Percentiles rank a stretch among this genome's conserved stretches.
These are phyloP conservation scores for Mortierella sp. DNA, from an alignment of 371 early-diverging fungal genomes.

Conservation along the genomic window DNA sequence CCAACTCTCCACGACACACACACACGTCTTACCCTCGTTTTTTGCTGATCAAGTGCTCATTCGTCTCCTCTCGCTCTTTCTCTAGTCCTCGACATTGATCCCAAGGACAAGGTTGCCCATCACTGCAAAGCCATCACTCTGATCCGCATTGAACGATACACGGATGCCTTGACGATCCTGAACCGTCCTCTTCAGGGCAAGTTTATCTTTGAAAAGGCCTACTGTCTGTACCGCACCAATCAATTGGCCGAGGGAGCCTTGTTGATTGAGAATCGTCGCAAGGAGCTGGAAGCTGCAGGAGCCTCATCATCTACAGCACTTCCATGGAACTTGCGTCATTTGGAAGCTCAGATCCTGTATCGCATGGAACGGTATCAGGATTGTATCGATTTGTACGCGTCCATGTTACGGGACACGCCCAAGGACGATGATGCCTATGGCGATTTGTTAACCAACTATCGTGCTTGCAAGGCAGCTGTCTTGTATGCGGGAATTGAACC, in stretches of 20 bases:
- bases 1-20: background rate
- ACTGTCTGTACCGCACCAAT: conserved; percentile 79
- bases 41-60: background rate
- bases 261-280: conserved; percentile 56
- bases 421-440: conserved; percentile 58
- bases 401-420: conserved; percentile 59
- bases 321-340: conserved; percentile 57
- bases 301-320: conserved; percentile 20
- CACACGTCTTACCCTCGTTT: background rate
- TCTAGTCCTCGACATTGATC: conserved; percentile 58
- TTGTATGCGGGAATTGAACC: conserved; percentile 56
- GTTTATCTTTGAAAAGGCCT: conserved; percentile 72
- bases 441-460: conserved; percentile 65
- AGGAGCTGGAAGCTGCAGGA: conserved; percentile 39
- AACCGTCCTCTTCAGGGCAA: conserved; percentile 61
- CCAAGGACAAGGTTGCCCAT: conserved; percentile 65
- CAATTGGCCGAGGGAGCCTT: conserved; percentile 66
- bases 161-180: conserved; percentile 68
- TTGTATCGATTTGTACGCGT: conserved; percentile 60
- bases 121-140: conserved; percentile 74
- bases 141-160: conserved; percentile 77
- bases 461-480: conserved; percentile 74
- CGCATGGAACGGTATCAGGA: conserved; percentile 46
- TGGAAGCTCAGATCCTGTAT: conserved; percentile 79
- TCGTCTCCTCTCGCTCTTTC: background rate